Evolutionary conservation across 2,329 filamentous ascomycete genomes (phyloP).

Genomic region (Exophiala mesophila): DNA sequence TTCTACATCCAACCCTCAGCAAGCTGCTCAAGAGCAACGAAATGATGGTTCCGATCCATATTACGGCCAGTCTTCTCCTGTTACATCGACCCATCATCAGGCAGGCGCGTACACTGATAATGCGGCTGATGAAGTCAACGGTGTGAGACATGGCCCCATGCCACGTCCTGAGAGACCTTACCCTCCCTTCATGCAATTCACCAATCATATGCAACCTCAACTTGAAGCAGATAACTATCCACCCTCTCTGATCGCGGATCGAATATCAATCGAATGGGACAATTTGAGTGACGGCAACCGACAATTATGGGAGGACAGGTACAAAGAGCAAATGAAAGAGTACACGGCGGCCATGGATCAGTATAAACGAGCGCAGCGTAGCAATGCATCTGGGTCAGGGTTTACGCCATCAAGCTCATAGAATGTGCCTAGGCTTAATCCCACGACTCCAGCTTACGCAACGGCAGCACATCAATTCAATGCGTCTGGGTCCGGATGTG

Average conservation of each 20-base stretch:
- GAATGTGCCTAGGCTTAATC: no score
- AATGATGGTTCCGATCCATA: slow-evolving; percentile 4
- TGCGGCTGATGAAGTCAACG: slow-evolving; percentile 6
- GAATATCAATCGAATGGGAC: slow-evolving; percentile 26
- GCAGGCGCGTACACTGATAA: slow-evolving; percentile 7
- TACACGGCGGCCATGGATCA: slow-evolving; percentile 24
- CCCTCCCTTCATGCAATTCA: slow-evolving; percentile 25
- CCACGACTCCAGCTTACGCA: no score
- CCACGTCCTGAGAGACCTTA: slow-evolving; percentile 21
- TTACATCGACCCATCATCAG: slow-evolving; percentile 14
- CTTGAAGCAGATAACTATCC: slow-evolving; percentile 25
- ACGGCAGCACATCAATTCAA: slow-evolving; percentile 15
- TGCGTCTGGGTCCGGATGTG: slow-evolving; percentile 8
- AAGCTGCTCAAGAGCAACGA: slow-evolving; percentile 1
- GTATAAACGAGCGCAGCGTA: slow-evolving; percentile 21
- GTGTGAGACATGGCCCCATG: slow-evolving; percentile 5
- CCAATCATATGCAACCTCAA: slow-evolving; percentile 25
- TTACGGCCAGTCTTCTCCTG: slow-evolving; percentile 21
- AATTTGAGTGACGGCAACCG: slow-evolving; percentile 21
- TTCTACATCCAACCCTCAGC: slow-evolving; percentile 16
- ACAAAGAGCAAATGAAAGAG: slow-evolving; percentile 26
- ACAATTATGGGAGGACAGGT: slow-evolving; percentile 26
- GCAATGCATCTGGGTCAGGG: slow-evolving; percentile 9
- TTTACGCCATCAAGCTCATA: slow-evolving; percentile 18
- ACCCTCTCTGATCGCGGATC: slow-evolving; percentile 18